Base-by-base conservation (phyloP, 352 stramenopile genomes). In the Halophytophthora batemanensis region DNA sequence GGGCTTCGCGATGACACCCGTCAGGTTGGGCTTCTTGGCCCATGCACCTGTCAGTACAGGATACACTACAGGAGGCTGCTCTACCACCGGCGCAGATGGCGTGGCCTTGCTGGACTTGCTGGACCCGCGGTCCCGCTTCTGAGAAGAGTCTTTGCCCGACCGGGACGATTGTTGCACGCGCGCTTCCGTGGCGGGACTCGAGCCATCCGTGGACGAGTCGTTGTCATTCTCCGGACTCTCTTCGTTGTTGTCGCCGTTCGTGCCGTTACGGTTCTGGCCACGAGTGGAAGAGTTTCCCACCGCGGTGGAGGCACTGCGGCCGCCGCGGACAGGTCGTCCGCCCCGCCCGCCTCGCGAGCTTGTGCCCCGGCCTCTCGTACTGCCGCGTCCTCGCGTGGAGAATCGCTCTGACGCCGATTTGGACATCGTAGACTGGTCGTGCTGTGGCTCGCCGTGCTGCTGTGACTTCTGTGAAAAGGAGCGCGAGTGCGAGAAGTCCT, bases 1-100 rank as follows among this genome's bases (percentile, higher is more conserved):
- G 22, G 66, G 53, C 45, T 53, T 74, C 29, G 68, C 50, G 12
- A 54, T 64, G 21, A 64, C 41, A 6, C 62, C 61, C 22, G 61
- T 61, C 36, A 90, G 69, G 48, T 84, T 87, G 18, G 79, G 72
- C 58, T 84, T 86, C 64, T 90, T 87, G 21, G 73, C 75, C 79
- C 79, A 90, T 18, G 79, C 79, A 35, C 79, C 79, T 15, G 70
- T 83, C 23, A 90, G 51, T 23, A 90, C 71, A 1, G 79, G 76
- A 45, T 66, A 59, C 41, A 81, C 79, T 40, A 79, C 60, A 29
- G 73, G 73, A 13, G 75, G 67, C 17, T 60, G 59, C 21, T 77
- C 66, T 23, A 56, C 52, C 5, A 68, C 56, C 21, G 44, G 66
- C n/a, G n/a, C n/a, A n/a, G n/a, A n/a, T n/a, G n/a, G n/a, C 34